Percentiles rank a stretch among this genome's conserved stretches.
phyloP scores from a whole-genome alignment of 495 filamentous ascomycete genomes.

The Aspergillus asperescens region DNA sequence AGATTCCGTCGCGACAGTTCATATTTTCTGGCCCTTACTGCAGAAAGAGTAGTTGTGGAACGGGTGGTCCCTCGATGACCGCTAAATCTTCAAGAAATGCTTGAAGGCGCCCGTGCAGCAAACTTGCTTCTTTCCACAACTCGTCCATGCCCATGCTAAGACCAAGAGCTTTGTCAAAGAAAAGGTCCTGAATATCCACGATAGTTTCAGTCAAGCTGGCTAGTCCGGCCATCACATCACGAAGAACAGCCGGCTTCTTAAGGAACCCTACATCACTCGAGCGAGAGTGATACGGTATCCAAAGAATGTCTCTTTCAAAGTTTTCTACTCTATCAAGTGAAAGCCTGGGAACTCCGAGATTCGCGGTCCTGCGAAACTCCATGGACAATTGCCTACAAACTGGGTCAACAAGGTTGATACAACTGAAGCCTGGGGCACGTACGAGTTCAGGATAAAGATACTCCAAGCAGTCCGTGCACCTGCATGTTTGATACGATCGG shows the following conservation, averaged over 20 bases:
- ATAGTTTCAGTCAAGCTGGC: constrained; percentile 24
- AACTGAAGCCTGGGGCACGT: not conserved
- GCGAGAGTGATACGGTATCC: constrained; percentile 37
- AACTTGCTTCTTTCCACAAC: constrained; percentile 20
- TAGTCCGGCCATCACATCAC: constrained; percentile 23
- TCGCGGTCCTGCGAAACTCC: constrained; percentile 22
- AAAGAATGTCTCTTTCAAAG: constrained; percentile 22
- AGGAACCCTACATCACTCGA: constrained; percentile 28
- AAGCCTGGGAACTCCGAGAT: constrained; percentile 21
- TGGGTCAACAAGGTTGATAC: constrained; percentile 7
- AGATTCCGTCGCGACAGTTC: not conserved
- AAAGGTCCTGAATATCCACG: constrained; percentile 25
- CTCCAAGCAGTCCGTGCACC: constrained; percentile 33
- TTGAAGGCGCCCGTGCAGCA: constrained; percentile 23
- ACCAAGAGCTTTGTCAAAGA: constrained; percentile 23
- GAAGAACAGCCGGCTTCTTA: constrained; percentile 30
- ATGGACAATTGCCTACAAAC: constrained; percentile 30
- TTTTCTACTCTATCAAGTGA: constrained; percentile 16
- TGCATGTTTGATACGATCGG: constrained; percentile 21
- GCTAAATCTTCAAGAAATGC: constrained; percentile 22
- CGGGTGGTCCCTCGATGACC: constrained; percentile 20
- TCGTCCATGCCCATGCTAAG: constrained; percentile 15
- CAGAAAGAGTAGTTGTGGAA: constrained; percentile 35
- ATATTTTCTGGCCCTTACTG: constrained; percentile 26
- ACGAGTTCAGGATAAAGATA: constrained; percentile 34